Evolutionary conservation across 1,139 yeast species (phyloP).

Genomic region (Zygoascus meyerae): DNA sequence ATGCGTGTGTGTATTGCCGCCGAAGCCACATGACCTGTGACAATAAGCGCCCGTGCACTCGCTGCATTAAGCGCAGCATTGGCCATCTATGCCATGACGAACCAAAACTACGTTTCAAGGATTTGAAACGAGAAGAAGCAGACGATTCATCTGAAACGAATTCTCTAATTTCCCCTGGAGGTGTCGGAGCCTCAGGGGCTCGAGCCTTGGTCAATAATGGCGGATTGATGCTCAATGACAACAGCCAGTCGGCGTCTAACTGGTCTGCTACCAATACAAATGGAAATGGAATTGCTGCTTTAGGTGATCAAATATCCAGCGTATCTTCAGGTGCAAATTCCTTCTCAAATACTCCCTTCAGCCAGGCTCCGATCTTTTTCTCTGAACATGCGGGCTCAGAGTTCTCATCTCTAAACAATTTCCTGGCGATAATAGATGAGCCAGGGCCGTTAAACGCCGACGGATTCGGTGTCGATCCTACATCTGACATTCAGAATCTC

Average conservation of each 20-base stretch:
- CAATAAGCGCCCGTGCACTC: slow-evolving; percentile 66
- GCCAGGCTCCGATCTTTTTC: slow-evolving; percentile 53
- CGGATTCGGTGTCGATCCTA: slow-evolving; percentile 7
- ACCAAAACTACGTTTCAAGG: slow-evolving; percentile 32
- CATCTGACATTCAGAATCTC: background rate
- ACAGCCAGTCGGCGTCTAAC: too few relatives aligned
- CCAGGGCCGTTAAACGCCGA: slow-evolving; percentile 34
- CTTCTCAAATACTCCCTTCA: slow-evolving; percentile 26
- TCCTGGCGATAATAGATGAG: slow-evolving; percentile 84
- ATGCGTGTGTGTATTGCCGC: slow-evolving; percentile 87
- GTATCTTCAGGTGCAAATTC: slow-evolving; percentile 20
- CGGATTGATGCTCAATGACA: background rate
- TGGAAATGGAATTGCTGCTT: background rate
- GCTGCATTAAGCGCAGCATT: slow-evolving; percentile 83
- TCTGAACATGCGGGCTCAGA: slow-evolving; percentile 94
- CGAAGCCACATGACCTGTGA: slow-evolving; percentile 95
- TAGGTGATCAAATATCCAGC: background rate
- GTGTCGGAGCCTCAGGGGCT: slow-evolving; percentile 1
- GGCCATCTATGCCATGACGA: slow-evolving; percentile 88
- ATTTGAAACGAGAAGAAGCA: slow-evolving; percentile 4
- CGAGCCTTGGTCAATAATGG: slow-evolving; percentile 1
- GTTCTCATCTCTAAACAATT: slow-evolving; percentile 84
- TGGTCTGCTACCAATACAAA: background rate
- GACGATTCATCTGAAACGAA: background rate
- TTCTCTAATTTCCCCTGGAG: background rate